Percentiles rank a stretch among this genome's conserved stretches.
Conservation (phyloP, 1,284 basidiomycete species). For the Ganoderma sp. region DNA sequence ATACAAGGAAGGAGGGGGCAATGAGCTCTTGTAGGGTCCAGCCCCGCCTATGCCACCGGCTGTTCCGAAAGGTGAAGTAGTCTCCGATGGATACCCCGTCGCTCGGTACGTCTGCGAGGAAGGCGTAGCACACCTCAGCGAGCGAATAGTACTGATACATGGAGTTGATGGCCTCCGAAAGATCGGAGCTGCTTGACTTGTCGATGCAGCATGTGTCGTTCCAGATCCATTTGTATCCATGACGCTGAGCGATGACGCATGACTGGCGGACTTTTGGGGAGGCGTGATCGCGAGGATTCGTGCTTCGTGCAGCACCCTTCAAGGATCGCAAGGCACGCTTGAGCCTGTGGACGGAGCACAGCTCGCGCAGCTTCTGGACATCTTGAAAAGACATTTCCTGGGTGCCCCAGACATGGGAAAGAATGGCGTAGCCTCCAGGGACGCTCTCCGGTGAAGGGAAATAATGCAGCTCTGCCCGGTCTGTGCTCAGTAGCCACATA, state of each 20-base stretch:
- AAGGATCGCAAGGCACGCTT: not conserved
- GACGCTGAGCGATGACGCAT: conserved; percentile 5
- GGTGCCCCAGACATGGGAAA: conserved; percentile 3
- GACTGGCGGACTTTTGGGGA: conserved; percentile 5
- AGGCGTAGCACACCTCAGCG: conserved; percentile 12
- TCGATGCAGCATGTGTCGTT: conserved; percentile 18
- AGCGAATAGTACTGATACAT: conserved; percentile 18
- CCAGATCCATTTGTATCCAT: conserved; percentile 16
- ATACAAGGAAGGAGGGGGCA: conserved; percentile 14
- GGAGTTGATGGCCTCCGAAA: conserved; percentile 21
- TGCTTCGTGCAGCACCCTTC: not conserved
- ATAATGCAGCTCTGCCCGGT: not conserved
- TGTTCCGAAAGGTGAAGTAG: conserved; percentile 10
- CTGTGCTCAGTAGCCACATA: conserved; percentile 7
- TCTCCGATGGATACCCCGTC: not conserved
- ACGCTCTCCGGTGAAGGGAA: not conserved
- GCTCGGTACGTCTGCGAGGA: conserved; percentile 10
- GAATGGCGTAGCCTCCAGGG: not conserved
- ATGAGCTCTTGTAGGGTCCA: conserved; percentile 23
- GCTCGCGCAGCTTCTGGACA: not conserved
- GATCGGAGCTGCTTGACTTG: conserved; percentile 18
- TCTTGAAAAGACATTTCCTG: conserved; percentile 4
- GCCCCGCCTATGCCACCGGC: conserved; percentile 19
- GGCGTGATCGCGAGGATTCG: not conserved
- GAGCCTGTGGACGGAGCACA: not conserved